Base-by-base conservation (phyloP, 495 filamentous ascomycete species). In the Penicillium manginii region DNA sequence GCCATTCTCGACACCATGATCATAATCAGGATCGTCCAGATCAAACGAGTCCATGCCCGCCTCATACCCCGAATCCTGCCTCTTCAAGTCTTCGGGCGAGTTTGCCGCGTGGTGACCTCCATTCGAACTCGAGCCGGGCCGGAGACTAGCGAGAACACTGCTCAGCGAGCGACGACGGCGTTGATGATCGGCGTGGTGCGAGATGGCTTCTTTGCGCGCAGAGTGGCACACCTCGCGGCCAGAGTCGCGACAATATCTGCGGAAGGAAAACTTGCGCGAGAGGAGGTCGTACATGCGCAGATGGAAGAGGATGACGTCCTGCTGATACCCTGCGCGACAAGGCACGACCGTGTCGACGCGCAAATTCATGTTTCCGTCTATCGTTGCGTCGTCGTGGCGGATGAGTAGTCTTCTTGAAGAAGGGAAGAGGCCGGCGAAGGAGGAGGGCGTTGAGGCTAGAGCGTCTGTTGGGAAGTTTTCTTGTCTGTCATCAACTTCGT, bases 301-400 rank as follows among this genome's bases (percentile, higher is more conserved):
- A 73, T 98, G 92, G 73, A 97, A 98, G 42, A 98, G 86, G 45
- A 90, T 94, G 39, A 96, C 83, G 50, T 87, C 84, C 61, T 84
- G 84, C 49, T 74, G 70, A 49, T 72, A 73, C 52, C 84, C 86
- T 12, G 81, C 80, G n/a, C 76, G 63, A 6, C 73, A 77, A 33
- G 78, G 74, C 40, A 91, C 83, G 54, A 88, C 79, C 15, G 92
- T 92, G 69, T 97, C 92, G 50, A 98, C 82, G 42, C 93, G 87
- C 53, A 98, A 81, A 70, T 97, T 97, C 94, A 97, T 96, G 80
- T 98, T 97, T 18, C 94, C 93, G 72, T 98, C 94, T 17, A 88
- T 70, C 3, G 94, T 96, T 35, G 90, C 83, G 73, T 97, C 92
- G 66, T 98, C 94, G 65, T 98, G 94, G 43, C 89, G 86, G 65